Evolutionary conservation across 2,329 filamentous ascomycete species (phyloP).

Genomic region (Aspergillus sp.): DNA sequence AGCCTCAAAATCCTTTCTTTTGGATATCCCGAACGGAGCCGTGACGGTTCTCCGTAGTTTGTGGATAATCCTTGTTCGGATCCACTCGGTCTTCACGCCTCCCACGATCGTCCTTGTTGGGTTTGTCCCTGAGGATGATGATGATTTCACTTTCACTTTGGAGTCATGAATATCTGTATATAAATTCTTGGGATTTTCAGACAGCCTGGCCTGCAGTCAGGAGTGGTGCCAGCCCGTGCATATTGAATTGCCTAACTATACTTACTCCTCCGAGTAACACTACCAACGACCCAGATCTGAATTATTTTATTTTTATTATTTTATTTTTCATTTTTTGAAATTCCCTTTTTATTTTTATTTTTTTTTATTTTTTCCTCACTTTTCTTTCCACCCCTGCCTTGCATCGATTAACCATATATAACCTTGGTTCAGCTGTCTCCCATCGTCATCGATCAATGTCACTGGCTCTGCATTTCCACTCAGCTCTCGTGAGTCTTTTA

Average conservation of each 20-base stretch:
- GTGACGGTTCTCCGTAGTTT: conserved; percentile 16
- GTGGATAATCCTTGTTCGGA: conserved; percentile 14
- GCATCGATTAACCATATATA: conserved; percentile 4
- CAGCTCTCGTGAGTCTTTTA: conserved; percentile 4
- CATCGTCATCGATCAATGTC: conserved; percentile 21
- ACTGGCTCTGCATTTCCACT: conserved; percentile 6
- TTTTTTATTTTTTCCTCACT: not conserved
- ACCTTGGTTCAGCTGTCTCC: conserved; percentile 21
- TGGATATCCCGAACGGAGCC: conserved; percentile 5
- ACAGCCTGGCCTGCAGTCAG: conserved; percentile 4
- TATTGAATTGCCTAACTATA: not conserved
- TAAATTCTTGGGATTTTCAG: conserved; percentile 1
- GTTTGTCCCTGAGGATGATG: conserved; percentile 1
- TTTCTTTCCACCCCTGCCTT: conserved; percentile 16
- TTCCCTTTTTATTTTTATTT: not conserved
- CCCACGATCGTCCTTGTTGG: conserved; percentile 18
- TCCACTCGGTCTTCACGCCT: conserved; percentile 7
- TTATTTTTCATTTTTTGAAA: not conserved
- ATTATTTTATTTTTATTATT: not conserved
- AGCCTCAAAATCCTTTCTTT: conserved; percentile 2
- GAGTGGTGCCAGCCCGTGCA: not conserved
- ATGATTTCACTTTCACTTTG: not conserved
- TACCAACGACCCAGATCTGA: conserved; percentile 3
- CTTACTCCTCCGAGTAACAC: too few relatives aligned
- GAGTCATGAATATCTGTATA: not conserved